Evolutionary conservation across 164 flowering plant genomes (phyloP).

Genomic region (Annona cherimola): DNA sequence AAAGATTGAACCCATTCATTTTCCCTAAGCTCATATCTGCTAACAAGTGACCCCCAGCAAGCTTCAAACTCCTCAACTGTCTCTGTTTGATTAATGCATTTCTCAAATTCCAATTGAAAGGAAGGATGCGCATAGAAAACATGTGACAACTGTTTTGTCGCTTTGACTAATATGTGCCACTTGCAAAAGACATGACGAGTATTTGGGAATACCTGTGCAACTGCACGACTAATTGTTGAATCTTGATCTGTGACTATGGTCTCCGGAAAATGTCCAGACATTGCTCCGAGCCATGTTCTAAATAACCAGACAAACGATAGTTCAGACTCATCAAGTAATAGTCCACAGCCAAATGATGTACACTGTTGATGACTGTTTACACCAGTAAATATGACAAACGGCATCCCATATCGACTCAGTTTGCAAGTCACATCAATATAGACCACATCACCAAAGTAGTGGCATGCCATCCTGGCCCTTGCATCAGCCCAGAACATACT

Average conservation of each 20-base stretch:
- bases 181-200: conserved; percentile 41
- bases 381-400: conserved; percentile 40
- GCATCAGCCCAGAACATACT: conserved; percentile 42
- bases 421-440: conserved; percentile 41
- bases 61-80: conserved; percentile 55
- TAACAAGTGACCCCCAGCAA: conserved; percentile 47
- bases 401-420: conserved; percentile 31
- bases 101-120: conserved; percentile 38
- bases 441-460: conserved; percentile 40
- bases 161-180: conserved; percentile 41
- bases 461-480: conserved; percentile 29
- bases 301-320: conserved; percentile 43
- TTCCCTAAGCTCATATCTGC: conserved; percentile 43
- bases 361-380: conserved; percentile 45
- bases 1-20: conserved; percentile 57
- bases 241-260: conserved; percentile 42
- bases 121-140: conserved; percentile 26
- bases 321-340: conserved; percentile 33
- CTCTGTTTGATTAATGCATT: conserved; percentile 32
- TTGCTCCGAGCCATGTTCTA: conserved; percentile 35
- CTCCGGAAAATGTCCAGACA: conserved; percentile 30
- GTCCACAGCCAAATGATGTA: conserved; percentile 43
- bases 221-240: conserved; percentile 26
- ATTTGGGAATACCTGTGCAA: conserved; percentile 30
- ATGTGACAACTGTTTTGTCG: conserved; percentile 30